Percentiles rank a stretch among this genome's conserved stretches.
phyloP scores from a whole-genome alignment of 2,329 filamentous ascomycete genomes.

The Verticillium isaacii region DNA sequence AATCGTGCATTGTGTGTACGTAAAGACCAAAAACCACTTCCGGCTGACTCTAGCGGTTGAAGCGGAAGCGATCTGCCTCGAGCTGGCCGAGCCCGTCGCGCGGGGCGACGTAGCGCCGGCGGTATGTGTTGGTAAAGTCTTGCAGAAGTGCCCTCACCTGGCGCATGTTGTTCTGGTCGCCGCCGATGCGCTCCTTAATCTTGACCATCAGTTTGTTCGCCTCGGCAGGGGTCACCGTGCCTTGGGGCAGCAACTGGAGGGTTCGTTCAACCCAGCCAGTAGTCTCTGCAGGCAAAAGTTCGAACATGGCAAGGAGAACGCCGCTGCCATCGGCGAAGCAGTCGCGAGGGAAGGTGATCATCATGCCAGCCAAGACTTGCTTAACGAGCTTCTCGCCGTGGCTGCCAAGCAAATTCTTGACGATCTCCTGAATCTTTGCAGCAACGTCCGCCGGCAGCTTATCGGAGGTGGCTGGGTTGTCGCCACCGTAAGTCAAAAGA shows the following conservation, averaged over 20 bases:
- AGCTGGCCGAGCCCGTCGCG: constrained; percentile 83
- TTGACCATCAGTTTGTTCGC: constrained; percentile 74
- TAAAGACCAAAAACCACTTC: not conserved
- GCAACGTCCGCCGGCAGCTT: constrained; percentile 54
- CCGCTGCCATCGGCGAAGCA: constrained; percentile 94
- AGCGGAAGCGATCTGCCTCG: constrained; percentile 84
- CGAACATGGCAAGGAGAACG: constrained; percentile 84
- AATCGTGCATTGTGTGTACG: not conserved
- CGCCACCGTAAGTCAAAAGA: constrained; percentile 80
- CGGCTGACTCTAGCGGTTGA: constrained; percentile 27
- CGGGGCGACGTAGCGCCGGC: constrained; percentile 91
- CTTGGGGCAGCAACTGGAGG: constrained; percentile 75
- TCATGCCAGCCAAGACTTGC: constrained; percentile 92
- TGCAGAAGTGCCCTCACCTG: constrained; percentile 83
- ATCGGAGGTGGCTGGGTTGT: constrained; percentile 63
- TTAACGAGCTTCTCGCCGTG: constrained; percentile 79
- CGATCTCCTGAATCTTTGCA: constrained; percentile 64
- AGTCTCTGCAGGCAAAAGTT: constrained; percentile 76
- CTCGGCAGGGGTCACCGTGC: constrained; percentile 75
- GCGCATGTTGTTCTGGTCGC: constrained; percentile 56
- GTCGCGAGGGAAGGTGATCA: constrained; percentile 96
- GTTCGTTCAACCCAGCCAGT: constrained; percentile 80
- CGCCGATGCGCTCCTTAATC: constrained; percentile 73
- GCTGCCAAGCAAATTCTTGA: constrained; percentile 64
- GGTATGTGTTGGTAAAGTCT: constrained; percentile 94